Conservation (phyloP, 1,284 basidiomycete genomes). For the Singerocomus inundabilis region DNA sequence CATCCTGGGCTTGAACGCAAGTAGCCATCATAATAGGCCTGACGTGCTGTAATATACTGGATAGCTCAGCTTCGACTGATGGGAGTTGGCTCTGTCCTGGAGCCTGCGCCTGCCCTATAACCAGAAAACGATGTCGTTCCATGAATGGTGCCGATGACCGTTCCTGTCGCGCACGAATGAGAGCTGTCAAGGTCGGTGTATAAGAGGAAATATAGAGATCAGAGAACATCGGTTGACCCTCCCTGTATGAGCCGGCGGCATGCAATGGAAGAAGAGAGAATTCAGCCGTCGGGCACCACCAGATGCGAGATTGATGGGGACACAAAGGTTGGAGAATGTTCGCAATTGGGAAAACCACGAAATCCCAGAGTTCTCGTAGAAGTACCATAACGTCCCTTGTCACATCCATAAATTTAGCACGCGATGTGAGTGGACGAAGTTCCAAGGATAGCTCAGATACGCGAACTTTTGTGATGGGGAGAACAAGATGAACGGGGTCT, state of each 20-base stretch:
- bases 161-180: constrained; percentile 19
- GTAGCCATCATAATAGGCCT: neutral
- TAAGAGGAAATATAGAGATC: constrained; percentile 38
- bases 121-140: constrained; percentile 1
- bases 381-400: constrained; percentile 1
- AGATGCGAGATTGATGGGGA: too few species aligned
- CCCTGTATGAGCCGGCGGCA: too few species aligned
- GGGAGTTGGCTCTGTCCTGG: neutral
- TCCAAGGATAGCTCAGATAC: neutral
- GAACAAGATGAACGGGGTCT: neutral
- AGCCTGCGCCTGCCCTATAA: constrained; percentile 13
- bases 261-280: too few species aligned
- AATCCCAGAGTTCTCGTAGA: constrained; percentile 29
- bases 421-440: neutral
- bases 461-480: neutral
- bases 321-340: too few species aligned
- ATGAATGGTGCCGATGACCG: neutral
- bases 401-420: neutral
- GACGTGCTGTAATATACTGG: neutral
- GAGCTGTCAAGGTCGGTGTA: constrained; percentile 30
- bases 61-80: neutral
- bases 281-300: too few species aligned
- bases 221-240: too few species aligned
- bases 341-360: too few species aligned
- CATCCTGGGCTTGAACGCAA: neutral